A percentile compares a stretch with the other conserved stretches of the same genome.
Conservation (phyloP, 352 stramenopile species). For the Phytophthora podocarpi region DNA sequence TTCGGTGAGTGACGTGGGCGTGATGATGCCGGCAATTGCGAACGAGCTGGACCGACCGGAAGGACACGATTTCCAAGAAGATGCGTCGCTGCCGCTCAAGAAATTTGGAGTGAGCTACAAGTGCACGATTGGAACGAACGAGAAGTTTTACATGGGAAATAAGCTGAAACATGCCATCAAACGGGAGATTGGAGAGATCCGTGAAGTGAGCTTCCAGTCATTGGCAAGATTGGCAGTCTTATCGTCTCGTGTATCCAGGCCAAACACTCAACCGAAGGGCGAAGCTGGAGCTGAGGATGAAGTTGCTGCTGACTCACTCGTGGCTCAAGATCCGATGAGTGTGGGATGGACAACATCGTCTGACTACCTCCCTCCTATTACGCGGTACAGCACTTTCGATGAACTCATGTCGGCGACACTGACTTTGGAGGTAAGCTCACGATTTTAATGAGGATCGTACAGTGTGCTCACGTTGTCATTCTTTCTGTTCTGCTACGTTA, state of each 20-base stretch:
- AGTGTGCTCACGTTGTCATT: not conserved
- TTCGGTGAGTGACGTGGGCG: conserved; percentile 84
- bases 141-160: conserved; percentile 90
- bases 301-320: conserved; percentile 46
- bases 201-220: conserved; percentile 90
- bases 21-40: conserved; percentile 90
- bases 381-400: conserved; percentile 89
- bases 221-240: conserved; percentile 80
- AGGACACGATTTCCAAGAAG: conserved; percentile 91
- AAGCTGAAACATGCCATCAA: conserved; percentile 83
- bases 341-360: conserved; percentile 72
- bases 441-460: not conserved
- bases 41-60: conserved; percentile 89
- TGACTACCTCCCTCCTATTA: conserved; percentile 82
- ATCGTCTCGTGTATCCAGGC: conserved; percentile 78
- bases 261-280: conserved; percentile 60
- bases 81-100: conserved; percentile 85
- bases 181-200: conserved; percentile 73
- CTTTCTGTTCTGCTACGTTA: conserved; percentile 17
- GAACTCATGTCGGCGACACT: conserved; percentile 90
- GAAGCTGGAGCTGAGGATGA: conserved; percentile 53
- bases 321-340: conserved; percentile 79
- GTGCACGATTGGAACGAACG: conserved; percentile 86
- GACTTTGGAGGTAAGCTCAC: conserved; percentile 74
- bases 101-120: conserved; percentile 92